Percentiles rank a stretch among this genome's conserved stretches.
phyloP scores from a whole-genome alignment of 2,329 filamentous ascomycete species.

The Penicillium nordicum region DNA sequence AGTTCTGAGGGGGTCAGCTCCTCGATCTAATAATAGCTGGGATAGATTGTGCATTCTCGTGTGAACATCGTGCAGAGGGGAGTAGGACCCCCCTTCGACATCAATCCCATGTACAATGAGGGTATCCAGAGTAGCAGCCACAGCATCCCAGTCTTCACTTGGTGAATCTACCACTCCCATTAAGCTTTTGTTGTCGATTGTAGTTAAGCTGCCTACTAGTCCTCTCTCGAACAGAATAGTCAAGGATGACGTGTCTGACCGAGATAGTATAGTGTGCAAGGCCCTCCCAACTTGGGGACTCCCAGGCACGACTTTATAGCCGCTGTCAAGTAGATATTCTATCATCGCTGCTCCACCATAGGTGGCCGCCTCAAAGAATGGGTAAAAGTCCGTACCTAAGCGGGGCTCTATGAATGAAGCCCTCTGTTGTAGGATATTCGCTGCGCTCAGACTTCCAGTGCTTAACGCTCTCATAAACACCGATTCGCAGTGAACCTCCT shows the following conservation, averaged over 20 bases:
- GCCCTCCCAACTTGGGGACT: not conserved
- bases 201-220: not conserved
- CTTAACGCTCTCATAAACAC: not conserved
- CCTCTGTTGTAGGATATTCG: not conserved
- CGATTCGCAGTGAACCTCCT: not conserved
- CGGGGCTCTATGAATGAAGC: not conserved
- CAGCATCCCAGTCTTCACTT: not conserved
- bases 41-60: not conserved
- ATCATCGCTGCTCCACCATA: not conserved
- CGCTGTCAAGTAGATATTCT: not conserved
- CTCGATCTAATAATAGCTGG: not conserved
- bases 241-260: not conserved
- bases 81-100: not conserved
- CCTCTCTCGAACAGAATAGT: not conserved
- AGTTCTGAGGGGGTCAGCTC: not conserved
- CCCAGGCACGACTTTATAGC: not conserved
- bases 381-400: not conserved
- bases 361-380: not conserved
- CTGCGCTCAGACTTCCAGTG: not conserved
- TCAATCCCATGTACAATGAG: not conserved
- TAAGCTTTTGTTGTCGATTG: not conserved
- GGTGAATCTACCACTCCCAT: not conserved
- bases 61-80: not conserved
- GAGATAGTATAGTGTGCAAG: not conserved
- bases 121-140: not conserved